Base-by-base conservation (phyloP, 139 green algal genomes). In the Parachlorella kessleri region DNA sequence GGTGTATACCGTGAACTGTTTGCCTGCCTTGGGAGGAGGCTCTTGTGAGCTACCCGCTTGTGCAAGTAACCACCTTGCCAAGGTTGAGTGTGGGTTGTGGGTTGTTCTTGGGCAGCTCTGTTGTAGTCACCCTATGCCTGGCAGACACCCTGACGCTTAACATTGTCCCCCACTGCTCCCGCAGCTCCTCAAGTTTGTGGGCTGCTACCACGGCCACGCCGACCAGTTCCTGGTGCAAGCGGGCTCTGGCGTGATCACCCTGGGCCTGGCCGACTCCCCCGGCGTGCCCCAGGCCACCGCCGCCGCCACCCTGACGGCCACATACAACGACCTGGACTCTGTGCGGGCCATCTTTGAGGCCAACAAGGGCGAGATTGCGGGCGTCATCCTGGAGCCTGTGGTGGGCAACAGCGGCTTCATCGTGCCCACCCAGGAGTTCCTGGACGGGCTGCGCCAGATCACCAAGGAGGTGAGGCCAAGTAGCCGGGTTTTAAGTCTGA, bases 361-460 rank as follows among this genome's bases (percentile, higher is more conserved):
- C 64, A 98, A 99, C 92, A 98, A 97, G 89, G 94, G 90, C 66
- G 91, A 99, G 81, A 97, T 99, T 77, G 93, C 94, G 21, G 97
- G 97, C 42, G 78, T 99, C 7, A 98, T 99, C 79, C 89, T 99
- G 75, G 97, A 99, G 92, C 97, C 97, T 24, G 97, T 99, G 21
- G 97, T 99, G 21, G 97, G 97, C 76, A 99, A 99, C 90, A 94
- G 89, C 39, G 97, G 97, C 83, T 99, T 98, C 94, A 99, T 99
- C 82, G 79, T 85, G 30, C 97, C 96, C 67, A 95, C 86, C 63
- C 87, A 94, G 84, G 92, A 96, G 77, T 98, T 98, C 87, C 87
- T 99, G 76, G 54, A 96, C 92, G 97, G 94, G 28, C 90, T 99
- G 81, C 84, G 95, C 9, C 90, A 96, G 4, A 82, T 99, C 6